Base-by-base conservation (phyloP, 352 stramenopile genomes). In the Pythium dissimile region DNA sequence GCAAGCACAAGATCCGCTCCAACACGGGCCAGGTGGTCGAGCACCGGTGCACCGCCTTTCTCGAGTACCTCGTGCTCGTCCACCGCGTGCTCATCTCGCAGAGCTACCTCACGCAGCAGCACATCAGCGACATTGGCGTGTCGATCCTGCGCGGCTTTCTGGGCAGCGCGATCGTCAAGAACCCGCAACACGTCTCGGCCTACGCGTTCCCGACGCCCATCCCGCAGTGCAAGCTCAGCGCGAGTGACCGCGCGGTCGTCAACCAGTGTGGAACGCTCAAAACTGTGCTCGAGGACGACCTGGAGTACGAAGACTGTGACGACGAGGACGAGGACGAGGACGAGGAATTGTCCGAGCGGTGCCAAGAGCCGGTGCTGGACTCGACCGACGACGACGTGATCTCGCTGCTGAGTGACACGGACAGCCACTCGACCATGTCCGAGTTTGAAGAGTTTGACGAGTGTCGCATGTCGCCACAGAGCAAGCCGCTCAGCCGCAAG, bases 131-230 rank as follows among this genome's bases (percentile, higher is more conserved):
- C 32, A 51, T 54, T 16, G 67, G 69, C 24, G 54, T 69, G 2
- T 72, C 69, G 10, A 66, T 77, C 39, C 35, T 77, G 18, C 66
- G 66, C 16, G 65, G 66, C 37, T 77, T 77, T 24, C 24, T 77
- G 10, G 69, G 69, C 32, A 69, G 55, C 21, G 42, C 50, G 15
- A 58, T 62, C 26, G 67, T 75, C 16, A 56, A 66, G 21, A 54
- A 72, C 49, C 38, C 54, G 21, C 35, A 35, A 16, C 66, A 77
- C 50, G 13, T n/a, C 30, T 21, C 35, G 21, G 41, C 44, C 23
- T 77, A 77, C 55, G 51, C 54, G 11, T 55, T 59, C 34, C 65
- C 59, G 1, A 64, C 49, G 18, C 54, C 67, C 7, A 67, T 73
- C 35, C 64, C 53, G 5, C 69, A 73, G 55, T 58, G 57, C 46